Conservation (phyloP, 2,329 filamentous ascomycete species). For the Penicillium sclerotigenum region DNA sequence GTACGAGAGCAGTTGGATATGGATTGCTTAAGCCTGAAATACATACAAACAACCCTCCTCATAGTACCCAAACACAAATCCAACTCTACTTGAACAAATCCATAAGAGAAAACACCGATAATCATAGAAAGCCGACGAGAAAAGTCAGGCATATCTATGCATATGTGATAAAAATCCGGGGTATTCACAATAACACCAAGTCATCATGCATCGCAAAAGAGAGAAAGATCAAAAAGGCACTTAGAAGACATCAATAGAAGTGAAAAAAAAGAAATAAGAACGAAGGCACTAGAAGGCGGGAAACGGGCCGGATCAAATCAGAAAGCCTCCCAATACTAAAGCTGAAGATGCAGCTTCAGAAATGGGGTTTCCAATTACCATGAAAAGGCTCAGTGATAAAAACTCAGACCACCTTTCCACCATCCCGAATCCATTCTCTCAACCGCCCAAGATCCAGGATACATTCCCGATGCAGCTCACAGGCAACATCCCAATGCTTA, state of each 20-base stretch:
- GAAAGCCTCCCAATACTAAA: not conserved
- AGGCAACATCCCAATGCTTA: slow-evolving; percentile 49
- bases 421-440: slow-evolving; percentile 38
- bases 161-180: slow-evolving; percentile 5
- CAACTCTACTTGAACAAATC: not conserved
- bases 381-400: not conserved
- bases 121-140: not conserved
- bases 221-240: not conserved
- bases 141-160: not conserved
- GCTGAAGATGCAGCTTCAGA: not conserved
- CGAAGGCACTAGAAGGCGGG: not conserved
- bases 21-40: not conserved
- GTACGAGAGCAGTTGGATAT: not conserved
- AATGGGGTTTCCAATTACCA: not conserved
- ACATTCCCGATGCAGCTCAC: slow-evolving; percentile 45
- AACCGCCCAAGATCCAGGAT: slow-evolving; percentile 42
- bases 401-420: slow-evolving; percentile 29
- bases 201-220: slow-evolving; percentile 7
- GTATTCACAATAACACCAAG: slow-evolving; percentile 11
- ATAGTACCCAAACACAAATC: not conserved
- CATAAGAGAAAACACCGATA: not conserved
- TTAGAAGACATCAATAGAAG: slow-evolving; percentile 4
- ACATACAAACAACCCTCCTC: not conserved
- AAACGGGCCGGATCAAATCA: not conserved
- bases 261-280: not conserved